Base-by-base conservation (phyloP, 495 filamentous ascomycete genomes). In the Podospora bellae-mahoneyi region DNA sequence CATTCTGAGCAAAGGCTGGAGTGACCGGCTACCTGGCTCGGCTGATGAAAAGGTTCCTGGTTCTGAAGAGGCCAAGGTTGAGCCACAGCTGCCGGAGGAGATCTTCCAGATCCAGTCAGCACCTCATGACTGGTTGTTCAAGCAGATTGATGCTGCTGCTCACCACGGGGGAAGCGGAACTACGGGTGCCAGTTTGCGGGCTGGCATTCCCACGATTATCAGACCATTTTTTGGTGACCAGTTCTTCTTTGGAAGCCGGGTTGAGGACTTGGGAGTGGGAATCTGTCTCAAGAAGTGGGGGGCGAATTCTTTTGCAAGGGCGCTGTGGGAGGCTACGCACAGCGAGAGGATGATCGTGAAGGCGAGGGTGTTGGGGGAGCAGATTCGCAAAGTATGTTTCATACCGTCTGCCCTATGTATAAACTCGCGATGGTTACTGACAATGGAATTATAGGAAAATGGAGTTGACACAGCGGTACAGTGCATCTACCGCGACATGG, bases 151-250 rank as follows among this genome's bases (percentile, higher is more conserved):
- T 76, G 96, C 94, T 6, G 96, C 92, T 2, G 92, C 88, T 27
- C 95, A 99, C 75, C 95, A 99, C 72, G 95, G 95, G 58, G 95
- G 95, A 39, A 92, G 94, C 34, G 95, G 95, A 5, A 99, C 95
- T 2, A 99, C 95, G 4, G 95, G 96, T 3, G 96, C 95, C 3
- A 97, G 93, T 74, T 82, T 99, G 54, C 85, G 95, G 64, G 94
- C 94, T 9, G 95, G 95, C 15, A 85, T 97, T 20, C 96, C 95
- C 0, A 98, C 95, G 2, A 93, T 99, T 67, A 88, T 98, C 74
- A 94, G 96, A 68, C 95, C 95, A 0, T 98, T 97, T 79, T 99
- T 99, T 76, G 95, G 95, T 4, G 95, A 99, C 71, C 95, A 99
- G 73, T 97, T 92, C 83, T 99, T 99, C 82, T 98, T 94, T 74